phyloP scores from a whole-genome alignment of 2,329 filamentous ascomycete genomes.

The Pyrenophora teres region DNA sequence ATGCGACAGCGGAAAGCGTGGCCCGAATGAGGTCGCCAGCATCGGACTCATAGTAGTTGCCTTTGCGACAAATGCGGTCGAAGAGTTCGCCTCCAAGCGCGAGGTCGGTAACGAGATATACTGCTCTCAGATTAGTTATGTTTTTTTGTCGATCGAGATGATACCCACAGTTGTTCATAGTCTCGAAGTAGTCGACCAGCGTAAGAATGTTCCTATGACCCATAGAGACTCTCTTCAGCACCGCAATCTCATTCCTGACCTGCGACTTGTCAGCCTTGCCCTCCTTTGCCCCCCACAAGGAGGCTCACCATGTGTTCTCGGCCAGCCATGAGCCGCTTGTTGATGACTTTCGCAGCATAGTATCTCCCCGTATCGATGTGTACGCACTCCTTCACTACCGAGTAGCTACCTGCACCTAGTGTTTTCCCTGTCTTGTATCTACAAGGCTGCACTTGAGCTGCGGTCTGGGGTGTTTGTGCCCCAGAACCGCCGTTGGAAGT shows the following conservation, averaged over 20 bases:
- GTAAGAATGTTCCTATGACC: constrained; percentile 98
- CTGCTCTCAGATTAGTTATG: constrained; percentile 44
- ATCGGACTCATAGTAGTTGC: constrained; percentile 97
- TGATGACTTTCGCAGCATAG: constrained; percentile 99
- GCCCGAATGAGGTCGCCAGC: constrained; percentile 93
- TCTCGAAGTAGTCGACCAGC: constrained; percentile 98
- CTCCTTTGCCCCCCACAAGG: neutral
- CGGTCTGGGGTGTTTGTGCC: constrained; percentile 38
- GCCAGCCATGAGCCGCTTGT: constrained; percentile 96
- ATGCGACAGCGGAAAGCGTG: constrained; percentile 95
- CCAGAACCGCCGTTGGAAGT: constrained; percentile 43
- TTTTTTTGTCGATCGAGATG: neutral
- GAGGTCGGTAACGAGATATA: constrained; percentile 96
- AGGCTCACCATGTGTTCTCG: constrained; percentile 89
- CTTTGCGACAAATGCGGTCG: constrained; percentile 97
- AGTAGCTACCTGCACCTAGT: constrained; percentile 93
- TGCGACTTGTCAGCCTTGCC: constrained; percentile 47
- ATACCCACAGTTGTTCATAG: constrained; percentile 86
- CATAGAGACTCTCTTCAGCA: constrained; percentile 98
- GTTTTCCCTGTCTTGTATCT: constrained; percentile 99
- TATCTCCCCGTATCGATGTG: constrained; percentile 97
- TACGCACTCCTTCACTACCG: constrained; percentile 97
- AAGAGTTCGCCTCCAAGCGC: constrained; percentile 96
- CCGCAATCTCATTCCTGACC: constrained; percentile 97
- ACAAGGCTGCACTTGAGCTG: constrained; percentile 81